Conservation (phyloP, 352 stramenopile species). For the Phytopythium mirpurense region DNA sequence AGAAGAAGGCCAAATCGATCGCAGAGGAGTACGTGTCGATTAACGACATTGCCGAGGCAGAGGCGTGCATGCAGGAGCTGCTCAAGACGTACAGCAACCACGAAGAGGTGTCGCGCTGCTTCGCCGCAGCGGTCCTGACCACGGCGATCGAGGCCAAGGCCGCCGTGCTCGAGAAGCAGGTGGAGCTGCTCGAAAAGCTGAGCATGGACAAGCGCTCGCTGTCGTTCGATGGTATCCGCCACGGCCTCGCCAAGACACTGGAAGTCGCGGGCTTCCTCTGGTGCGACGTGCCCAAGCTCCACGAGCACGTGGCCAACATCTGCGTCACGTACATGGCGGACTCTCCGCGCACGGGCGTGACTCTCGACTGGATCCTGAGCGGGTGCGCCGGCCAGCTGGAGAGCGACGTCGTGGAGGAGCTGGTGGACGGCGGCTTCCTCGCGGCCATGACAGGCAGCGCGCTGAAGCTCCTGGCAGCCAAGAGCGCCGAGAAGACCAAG, state of each 20-base stretch:
- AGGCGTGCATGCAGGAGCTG: slow-evolving; percentile 53
- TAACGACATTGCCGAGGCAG: slow-evolving; percentile 60
- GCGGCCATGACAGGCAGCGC: slow-evolving; percentile 36
- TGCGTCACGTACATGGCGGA: slow-evolving; percentile 67
- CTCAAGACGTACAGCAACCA: slow-evolving; percentile 65
- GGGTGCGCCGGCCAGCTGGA: slow-evolving; percentile 41
- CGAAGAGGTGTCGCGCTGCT: slow-evolving; percentile 43
- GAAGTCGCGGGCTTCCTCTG: slow-evolving; percentile 58
- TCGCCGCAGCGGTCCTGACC: slow-evolving; percentile 56
- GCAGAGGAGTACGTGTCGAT: slow-evolving; percentile 79
- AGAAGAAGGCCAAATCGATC: slow-evolving; percentile 74
- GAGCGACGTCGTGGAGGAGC: slow-evolving; percentile 53
- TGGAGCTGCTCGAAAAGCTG: slow-evolving; percentile 64
- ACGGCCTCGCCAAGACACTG: slow-evolving; percentile 54
- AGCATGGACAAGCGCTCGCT: slow-evolving; percentile 55
- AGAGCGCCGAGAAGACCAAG: slow-evolving; percentile 38
- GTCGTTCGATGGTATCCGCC: slow-evolving; percentile 48
- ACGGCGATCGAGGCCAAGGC: slow-evolving; percentile 65
- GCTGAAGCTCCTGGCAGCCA: slow-evolving; percentile 41
- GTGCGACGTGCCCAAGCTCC: slow-evolving; percentile 81
- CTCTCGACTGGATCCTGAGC: slow-evolving; percentile 66
- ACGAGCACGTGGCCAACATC: slow-evolving; percentile 68
- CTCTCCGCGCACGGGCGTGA: slow-evolving; percentile 48
- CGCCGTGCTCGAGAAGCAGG: slow-evolving; percentile 44
- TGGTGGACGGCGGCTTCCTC: slow-evolving; percentile 68